Conservation (phyloP, 306 rosid species). For the Leucaena leucocephala region DNA sequence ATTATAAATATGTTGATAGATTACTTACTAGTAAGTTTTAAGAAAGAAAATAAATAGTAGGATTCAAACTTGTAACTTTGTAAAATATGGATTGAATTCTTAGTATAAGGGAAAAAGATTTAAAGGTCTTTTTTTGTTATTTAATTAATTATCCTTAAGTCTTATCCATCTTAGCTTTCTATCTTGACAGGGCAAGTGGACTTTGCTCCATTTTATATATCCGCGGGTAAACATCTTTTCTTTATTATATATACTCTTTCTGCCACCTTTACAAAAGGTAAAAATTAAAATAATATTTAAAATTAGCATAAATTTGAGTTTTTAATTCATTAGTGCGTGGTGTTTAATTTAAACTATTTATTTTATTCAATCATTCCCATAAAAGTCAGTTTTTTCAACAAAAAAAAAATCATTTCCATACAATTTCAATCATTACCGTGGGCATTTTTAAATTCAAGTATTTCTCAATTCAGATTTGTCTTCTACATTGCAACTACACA, state of each 20-base stretch:
- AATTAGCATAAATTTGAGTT: background rate
- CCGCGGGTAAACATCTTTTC: too few species aligned
- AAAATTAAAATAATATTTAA: background rate
- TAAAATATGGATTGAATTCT: too few species aligned
- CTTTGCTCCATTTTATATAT: too few species aligned
- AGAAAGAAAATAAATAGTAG: too few species aligned
- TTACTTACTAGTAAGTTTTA: too few species aligned
- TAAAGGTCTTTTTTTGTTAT: background rate
- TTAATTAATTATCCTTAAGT: background rate
- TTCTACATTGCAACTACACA: background rate
- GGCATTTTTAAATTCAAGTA: background rate
- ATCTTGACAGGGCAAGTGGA: background rate
- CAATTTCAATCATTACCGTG: background rate
- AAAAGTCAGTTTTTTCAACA: background rate
- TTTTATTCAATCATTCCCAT: background rate
- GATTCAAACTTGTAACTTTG: too few species aligned
- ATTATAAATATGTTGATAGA: too few species aligned
- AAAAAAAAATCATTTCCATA: background rate
- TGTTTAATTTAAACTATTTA: background rate
- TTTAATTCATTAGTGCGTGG: background rate
- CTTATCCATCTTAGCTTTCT: background rate
- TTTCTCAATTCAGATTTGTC: background rate
- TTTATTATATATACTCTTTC: background rate
- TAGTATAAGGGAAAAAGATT: too few species aligned
- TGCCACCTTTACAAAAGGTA: background rate